These are phyloP conservation scores for Penicillium chermesinum DNA, from an alignment of 495 filamentous ascomycete genomes.

Conservation along the genomic window DNA sequence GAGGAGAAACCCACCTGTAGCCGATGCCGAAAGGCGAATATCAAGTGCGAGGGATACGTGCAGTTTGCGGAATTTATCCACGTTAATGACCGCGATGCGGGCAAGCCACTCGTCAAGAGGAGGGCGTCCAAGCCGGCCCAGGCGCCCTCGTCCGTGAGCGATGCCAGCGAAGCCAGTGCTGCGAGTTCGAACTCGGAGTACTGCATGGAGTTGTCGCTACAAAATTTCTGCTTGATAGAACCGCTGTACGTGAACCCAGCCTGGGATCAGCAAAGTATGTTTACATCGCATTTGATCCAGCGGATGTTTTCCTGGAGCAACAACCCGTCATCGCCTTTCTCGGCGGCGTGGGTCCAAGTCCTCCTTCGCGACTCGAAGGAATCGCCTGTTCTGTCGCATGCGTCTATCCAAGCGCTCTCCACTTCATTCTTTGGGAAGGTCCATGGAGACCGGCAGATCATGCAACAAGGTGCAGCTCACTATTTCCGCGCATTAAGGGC, in stretches of 20 bases:
- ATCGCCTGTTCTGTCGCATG: background rate
- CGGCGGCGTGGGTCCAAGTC: slow-evolving; percentile 7
- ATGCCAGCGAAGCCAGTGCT: background rate
- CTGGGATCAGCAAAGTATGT: slow-evolving; percentile 10
- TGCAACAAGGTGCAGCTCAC: slow-evolving; percentile 5
- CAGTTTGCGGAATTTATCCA: slow-evolving; percentile 13
- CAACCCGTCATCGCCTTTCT: slow-evolving; percentile 4
- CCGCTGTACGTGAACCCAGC: slow-evolving; percentile 5
- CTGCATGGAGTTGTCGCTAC: background rate
- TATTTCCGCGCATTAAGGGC: slow-evolving; percentile 11
- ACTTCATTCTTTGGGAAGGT: slow-evolving; percentile 14
- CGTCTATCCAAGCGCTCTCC: slow-evolving; percentile 11
- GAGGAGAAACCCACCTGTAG: slow-evolving; percentile 20
- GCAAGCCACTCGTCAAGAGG: background rate
- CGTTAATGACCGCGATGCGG: background rate
- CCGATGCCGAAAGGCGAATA: slow-evolving; percentile 17
- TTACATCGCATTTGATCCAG: slow-evolving; percentile 10
- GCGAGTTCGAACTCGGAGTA: background rate
- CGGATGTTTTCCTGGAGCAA: slow-evolving; percentile 14
- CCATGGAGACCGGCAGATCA: slow-evolving; percentile 1
- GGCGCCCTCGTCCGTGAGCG: background rate
- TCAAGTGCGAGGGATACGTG: slow-evolving; percentile 19
- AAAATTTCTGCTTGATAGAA: background rate
- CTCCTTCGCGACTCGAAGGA: slow-evolving; percentile 2
- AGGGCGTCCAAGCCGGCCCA: background rate